Percentiles rank a stretch among this genome's conserved stretches.
Evolutionary conservation across 345 rosid species (phyloP).

Genomic region (Syzygium aromaticum): DNA sequence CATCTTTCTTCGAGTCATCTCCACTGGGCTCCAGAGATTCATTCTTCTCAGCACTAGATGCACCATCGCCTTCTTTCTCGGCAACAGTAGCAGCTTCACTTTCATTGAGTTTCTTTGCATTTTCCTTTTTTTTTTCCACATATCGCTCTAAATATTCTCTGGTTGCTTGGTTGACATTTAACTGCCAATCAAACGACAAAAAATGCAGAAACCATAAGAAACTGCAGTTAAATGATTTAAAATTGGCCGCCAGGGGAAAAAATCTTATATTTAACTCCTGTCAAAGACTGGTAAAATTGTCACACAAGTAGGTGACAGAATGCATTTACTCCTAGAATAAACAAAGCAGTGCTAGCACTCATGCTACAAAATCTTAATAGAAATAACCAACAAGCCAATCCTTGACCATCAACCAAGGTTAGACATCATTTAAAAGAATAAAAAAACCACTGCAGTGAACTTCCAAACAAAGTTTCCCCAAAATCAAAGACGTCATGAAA

Average conservation of each 20-base stretch:
- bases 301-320: not conserved
- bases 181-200: slow-evolving; percentile 25
- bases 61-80: slow-evolving; percentile 39
- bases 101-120: slow-evolving; percentile 52
- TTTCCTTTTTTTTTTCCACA: slow-evolving; percentile 75
- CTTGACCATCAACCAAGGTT: not conserved
- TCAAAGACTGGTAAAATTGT: not conserved
- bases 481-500: not conserved
- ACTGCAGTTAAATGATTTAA: not conserved
- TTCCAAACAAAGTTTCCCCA: not conserved
- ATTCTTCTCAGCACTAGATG: slow-evolving; percentile 28
- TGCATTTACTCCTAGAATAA: not conserved
- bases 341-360: not conserved
- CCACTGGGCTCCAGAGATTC: slow-evolving; percentile 18
- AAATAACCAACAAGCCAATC: not conserved
- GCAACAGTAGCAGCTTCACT: slow-evolving; percentile 25
- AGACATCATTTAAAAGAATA: not conserved
- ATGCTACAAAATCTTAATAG: not conserved
- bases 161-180: slow-evolving; percentile 89
- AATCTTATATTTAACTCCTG: not conserved
- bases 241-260: not conserved
- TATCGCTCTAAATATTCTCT: slow-evolving; percentile 69
- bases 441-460: not conserved
- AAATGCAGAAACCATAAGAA: slow-evolving; percentile 1
- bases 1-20: slow-evolving; percentile 40